These are phyloP conservation scores for Globisporangium cystogenes DNA, from an alignment of 352 stramenopile species.

Conservation along the genomic window DNA sequence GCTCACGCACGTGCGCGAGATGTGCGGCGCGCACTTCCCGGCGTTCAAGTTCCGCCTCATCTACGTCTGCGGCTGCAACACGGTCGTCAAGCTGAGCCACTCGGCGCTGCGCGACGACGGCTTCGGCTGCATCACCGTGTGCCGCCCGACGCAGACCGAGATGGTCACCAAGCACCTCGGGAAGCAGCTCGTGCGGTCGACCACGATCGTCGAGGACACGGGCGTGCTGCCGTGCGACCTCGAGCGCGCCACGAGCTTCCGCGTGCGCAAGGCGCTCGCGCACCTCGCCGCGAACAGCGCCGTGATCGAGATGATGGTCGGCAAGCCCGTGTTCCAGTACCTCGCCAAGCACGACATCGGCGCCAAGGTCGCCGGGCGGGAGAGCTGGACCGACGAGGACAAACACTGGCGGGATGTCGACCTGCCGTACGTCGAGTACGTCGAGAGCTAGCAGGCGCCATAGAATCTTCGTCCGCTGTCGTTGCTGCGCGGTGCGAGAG, in stretches of 20 bases:
- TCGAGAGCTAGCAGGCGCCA: constrained; percentile 26
- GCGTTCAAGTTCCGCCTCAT: constrained; percentile 63
- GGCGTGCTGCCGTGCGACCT: constrained; percentile 62
- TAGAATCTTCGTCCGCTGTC: background rate
- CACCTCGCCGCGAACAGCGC: constrained; percentile 21
- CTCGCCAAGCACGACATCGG: constrained; percentile 50
- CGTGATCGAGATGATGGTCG: constrained; percentile 65
- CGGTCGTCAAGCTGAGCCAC: constrained; percentile 74
- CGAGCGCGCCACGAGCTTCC: constrained; percentile 60
- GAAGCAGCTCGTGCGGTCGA: constrained; percentile 46
- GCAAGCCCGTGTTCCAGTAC: constrained; percentile 59
- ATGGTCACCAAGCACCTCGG: constrained; percentile 73
- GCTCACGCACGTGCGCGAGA: constrained; percentile 63
- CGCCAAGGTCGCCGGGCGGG: constrained; percentile 45
- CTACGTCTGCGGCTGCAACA: constrained; percentile 77
- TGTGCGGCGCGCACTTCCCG: constrained; percentile 65
- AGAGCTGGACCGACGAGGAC: constrained; percentile 59
- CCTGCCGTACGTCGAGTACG: constrained; percentile 70
- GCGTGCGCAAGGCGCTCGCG: constrained; percentile 43
- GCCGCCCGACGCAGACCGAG: constrained; percentile 54
- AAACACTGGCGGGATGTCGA: constrained; percentile 58
- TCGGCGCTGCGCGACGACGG: constrained; percentile 56
- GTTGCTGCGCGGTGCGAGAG: too few relatives aligned
- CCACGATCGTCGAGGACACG: constrained; percentile 67
- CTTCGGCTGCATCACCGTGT: constrained; percentile 67